Percentiles rank a stretch among this genome's conserved stretches.
These are phyloP conservation scores for Amanita pseudoporphyria DNA, from an alignment of 768 basidiomycete genomes.

Conservation along the genomic window DNA sequence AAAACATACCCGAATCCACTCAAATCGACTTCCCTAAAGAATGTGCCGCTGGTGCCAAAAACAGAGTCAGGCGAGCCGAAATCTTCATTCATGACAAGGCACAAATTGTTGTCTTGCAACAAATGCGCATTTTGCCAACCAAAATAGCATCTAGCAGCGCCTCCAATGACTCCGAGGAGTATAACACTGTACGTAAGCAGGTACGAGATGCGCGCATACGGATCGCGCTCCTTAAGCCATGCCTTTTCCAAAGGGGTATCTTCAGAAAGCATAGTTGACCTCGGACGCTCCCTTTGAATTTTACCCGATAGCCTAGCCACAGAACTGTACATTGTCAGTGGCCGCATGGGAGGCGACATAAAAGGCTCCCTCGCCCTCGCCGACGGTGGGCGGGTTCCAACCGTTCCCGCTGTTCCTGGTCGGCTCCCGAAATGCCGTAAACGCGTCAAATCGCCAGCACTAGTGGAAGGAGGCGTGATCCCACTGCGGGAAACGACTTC, in stretches of 20 bases:
- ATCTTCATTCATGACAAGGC: conserved; percentile 70
- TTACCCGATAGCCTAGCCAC: conserved; percentile 31
- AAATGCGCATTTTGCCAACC: conserved; percentile 45
- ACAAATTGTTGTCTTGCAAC: conserved; percentile 32
- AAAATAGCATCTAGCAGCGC: conserved; percentile 45
- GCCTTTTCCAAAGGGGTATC: conserved; percentile 41
- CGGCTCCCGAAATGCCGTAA: conserved; percentile 28
- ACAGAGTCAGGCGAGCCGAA: conserved; percentile 48
- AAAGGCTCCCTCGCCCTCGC: conserved; percentile 44
- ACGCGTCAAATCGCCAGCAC: conserved; percentile 34
- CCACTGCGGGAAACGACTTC: conserved; percentile 27
- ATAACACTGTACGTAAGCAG: conserved; percentile 51
- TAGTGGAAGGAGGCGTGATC: conserved; percentile 28
- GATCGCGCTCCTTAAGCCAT: conserved; percentile 53
- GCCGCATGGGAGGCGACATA: conserved; percentile 47
- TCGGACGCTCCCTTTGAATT: conserved; percentile 33
- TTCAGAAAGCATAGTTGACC: conserved; percentile 37
- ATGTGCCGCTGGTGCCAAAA: conserved; percentile 56
- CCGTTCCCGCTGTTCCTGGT: conserved; percentile 18
- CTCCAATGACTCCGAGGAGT: conserved; percentile 44
- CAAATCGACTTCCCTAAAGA: conserved; percentile 74
- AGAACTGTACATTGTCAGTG: conserved; percentile 43
- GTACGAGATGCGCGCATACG: conserved; percentile 45
- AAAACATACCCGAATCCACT: conserved; percentile 72
- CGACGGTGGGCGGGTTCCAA: conserved; percentile 22